These are phyloP conservation scores for Ceratocystis huliohia DNA, from an alignment of 2,329 filamentous ascomycete genomes.

Conservation along the genomic window DNA sequence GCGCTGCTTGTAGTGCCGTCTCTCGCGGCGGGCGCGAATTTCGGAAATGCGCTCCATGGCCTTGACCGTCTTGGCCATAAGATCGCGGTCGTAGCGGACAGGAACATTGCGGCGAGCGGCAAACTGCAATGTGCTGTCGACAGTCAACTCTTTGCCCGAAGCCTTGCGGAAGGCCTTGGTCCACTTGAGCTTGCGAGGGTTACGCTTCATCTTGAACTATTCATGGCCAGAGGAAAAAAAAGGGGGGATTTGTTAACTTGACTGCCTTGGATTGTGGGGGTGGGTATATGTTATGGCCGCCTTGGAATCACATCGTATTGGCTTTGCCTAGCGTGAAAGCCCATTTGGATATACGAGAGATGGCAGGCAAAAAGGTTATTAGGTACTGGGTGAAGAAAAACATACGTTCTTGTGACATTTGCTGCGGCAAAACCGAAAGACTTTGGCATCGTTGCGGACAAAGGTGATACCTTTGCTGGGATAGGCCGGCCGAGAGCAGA, in stretches of 20 bases:
- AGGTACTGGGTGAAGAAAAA: conserved; percentile 11
- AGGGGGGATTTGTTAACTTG: neutral
- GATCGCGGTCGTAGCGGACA: conserved; percentile 87
- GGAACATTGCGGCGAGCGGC: conserved; percentile 87
- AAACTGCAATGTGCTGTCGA: conserved; percentile 89
- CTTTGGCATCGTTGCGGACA: conserved; percentile 37
- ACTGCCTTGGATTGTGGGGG: neutral
- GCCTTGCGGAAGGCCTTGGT: conserved; percentile 79
- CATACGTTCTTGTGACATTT: conserved; percentile 49
- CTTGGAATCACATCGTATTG: neutral
- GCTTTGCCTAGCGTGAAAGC: neutral
- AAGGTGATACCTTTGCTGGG: conserved; percentile 45
- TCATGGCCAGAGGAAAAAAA: neutral
- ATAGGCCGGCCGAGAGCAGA: conserved; percentile 39
- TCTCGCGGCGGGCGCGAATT: conserved; percentile 71
- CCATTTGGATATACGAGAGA: neutral
- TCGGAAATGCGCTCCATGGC: conserved; percentile 86
- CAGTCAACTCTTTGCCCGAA: conserved; percentile 76
- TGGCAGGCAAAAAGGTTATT: neutral
- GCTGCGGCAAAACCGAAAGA: conserved; percentile 46
- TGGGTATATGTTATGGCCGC: neutral
- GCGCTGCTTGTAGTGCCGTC: conserved; percentile 84
- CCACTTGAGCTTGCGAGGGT: conserved; percentile 93
- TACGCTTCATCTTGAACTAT: conserved; percentile 94
- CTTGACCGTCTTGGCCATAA: conserved; percentile 73